Evolutionary conservation across 352 stramenopile genomes (phyloP).

Genomic region (Globisporangium splendens): DNA sequence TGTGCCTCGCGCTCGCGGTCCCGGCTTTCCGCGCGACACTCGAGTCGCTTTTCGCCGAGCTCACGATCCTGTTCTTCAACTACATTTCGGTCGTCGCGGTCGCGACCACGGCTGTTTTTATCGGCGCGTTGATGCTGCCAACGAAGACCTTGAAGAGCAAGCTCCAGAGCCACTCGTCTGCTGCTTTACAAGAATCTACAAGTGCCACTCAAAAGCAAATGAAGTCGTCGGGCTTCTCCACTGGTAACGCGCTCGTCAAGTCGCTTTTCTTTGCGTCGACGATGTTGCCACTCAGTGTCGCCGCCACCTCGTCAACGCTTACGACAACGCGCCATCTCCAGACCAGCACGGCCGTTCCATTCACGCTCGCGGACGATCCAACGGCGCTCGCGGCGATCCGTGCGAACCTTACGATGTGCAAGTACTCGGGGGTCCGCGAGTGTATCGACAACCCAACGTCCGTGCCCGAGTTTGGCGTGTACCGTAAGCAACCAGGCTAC

Average conservation of each 20-base stretch:
- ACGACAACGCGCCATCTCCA: constrained; percentile 13
- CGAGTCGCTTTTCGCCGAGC: constrained; percentile 20
- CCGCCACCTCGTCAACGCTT: constrained; percentile 4
- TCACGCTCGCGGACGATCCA: constrained; percentile 35
- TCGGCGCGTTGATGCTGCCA: constrained; percentile 8
- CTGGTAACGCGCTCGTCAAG: constrained; percentile 13
- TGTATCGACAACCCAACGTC: constrained; percentile 42
- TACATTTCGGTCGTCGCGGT: constrained; percentile 9
- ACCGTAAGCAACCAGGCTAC: constrained; percentile 33
- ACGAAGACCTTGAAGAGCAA: neutral
- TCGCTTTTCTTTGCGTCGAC: constrained; percentile 15
- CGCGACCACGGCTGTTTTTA: constrained; percentile 7
- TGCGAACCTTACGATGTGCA: constrained; percentile 47
- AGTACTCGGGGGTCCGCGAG: constrained; percentile 50
- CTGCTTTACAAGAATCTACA: too few species aligned
- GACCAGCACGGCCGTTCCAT: constrained; percentile 18
- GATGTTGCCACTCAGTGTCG: constrained; percentile 11
- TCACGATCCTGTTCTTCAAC: constrained; percentile 21
- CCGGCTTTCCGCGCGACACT: constrained; percentile 11
- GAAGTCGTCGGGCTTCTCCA: constrained; percentile 8
- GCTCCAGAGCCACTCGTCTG: neutral
- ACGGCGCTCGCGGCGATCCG: constrained; percentile 24
- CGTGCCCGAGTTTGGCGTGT: constrained; percentile 31
- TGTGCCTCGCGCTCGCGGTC: constrained; percentile 17
- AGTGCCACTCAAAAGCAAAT: neutral